phyloP scores from a whole-genome alignment of 192 early-diverging fungal genomes.

The Backusella westeae region DNA sequence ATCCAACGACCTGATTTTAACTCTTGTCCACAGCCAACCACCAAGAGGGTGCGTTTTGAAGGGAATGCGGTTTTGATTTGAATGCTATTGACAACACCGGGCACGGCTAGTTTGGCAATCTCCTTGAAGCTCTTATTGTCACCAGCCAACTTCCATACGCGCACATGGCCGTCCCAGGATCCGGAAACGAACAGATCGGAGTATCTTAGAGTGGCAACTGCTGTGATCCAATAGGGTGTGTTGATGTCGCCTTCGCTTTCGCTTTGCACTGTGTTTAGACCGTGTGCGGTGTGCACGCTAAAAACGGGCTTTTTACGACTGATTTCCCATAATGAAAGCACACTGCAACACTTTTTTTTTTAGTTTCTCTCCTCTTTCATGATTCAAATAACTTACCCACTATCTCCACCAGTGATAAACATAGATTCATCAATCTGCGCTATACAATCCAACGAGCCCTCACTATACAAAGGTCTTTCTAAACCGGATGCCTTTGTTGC shows the following conservation, averaged over 20 bases:
- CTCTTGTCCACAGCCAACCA: constrained; percentile 84
- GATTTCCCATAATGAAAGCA: constrained; percentile 91
- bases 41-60: constrained; percentile 49
- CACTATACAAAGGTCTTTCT: constrained; percentile 18
- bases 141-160: constrained; percentile 81
- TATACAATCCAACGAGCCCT: constrained; percentile 80
- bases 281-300: constrained; percentile 74
- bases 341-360: constrained; percentile 39
- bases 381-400: constrained; percentile 49
- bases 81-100: constrained; percentile 59
- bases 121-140: constrained; percentile 63
- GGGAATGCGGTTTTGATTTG: constrained; percentile 37
- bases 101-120: constrained; percentile 61
- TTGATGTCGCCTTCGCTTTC: constrained; percentile 49
- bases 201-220: constrained; percentile 78
- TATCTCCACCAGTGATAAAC: constrained; percentile 91
- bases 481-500: constrained; percentile 23
- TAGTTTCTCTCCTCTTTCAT: too few relatives aligned
- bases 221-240: constrained; percentile 81
- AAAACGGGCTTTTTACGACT: constrained; percentile 92
- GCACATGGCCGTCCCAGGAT: constrained; percentile 83
- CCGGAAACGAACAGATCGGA: constrained; percentile 91
- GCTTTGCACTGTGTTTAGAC: constrained; percentile 47
- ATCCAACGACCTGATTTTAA: constrained; percentile 90
- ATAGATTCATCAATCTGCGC: constrained; percentile 92